Evolutionary conservation across 176 grass and related monocot species (phyloP).

Genomic region (Oryza glumipatula): DNA sequence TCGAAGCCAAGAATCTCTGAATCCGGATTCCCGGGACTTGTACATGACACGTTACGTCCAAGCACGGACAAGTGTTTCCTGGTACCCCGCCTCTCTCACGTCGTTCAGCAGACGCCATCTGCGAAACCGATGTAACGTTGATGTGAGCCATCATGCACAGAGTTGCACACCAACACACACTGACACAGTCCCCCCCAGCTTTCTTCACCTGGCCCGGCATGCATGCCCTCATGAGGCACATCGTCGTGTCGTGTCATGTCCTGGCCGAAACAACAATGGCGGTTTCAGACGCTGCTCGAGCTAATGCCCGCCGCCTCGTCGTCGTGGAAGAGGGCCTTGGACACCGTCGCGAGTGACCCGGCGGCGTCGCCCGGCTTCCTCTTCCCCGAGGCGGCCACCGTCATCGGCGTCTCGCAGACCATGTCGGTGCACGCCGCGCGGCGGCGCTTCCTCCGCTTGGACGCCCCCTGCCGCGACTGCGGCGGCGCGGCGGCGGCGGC

Average conservation of each 20-base stretch:
- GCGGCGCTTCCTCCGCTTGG: slow-evolving; percentile 59
- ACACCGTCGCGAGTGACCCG: slow-evolving; percentile 40
- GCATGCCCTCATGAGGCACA: too few species aligned
- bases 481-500: background rate
- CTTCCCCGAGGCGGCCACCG: slow-evolving; percentile 2
- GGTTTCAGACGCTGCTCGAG: slow-evolving; percentile 36
- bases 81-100: background rate
- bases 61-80: background rate
- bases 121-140: background rate
- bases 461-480: slow-evolving; percentile 20
- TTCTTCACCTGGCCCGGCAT: background rate
- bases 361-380: background rate
- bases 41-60: background rate
- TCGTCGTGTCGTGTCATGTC: background rate
- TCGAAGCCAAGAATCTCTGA: background rate
- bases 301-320: slow-evolving; percentile 44
- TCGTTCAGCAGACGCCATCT: background rate
- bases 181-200: background rate
- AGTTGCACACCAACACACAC: too few species aligned
- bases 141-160: background rate
- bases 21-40: background rate
- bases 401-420: slow-evolving; percentile 83
- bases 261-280: background rate
- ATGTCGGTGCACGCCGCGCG: slow-evolving; percentile 41
- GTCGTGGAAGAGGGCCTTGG: slow-evolving; percentile 70